phyloP scores from a whole-genome alignment of 2,329 filamentous ascomycete species.

The Fulvia fulva region DNA sequence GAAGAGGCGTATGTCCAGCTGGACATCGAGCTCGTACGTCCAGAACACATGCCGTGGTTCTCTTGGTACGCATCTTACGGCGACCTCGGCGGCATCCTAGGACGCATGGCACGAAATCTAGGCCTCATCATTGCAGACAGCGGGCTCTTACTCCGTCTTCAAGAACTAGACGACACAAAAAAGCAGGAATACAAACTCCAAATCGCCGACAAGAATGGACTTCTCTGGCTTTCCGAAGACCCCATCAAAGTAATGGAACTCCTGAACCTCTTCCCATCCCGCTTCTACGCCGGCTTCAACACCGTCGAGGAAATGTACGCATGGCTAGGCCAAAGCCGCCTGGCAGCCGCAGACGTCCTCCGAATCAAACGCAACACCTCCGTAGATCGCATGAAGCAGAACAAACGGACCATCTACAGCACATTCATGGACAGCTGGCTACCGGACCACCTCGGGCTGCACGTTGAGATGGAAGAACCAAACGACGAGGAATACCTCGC shows the following conservation, averaged over 20 bases:
- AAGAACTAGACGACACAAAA: conserved; percentile 61
- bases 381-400: conserved; percentile 57
- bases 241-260: conserved; percentile 57
- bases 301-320: conserved; percentile 56
- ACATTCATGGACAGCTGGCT: conserved; percentile 62
- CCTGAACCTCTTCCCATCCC: conserved; percentile 53
- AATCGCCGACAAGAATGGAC: conserved; percentile 42
- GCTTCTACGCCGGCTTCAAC: conserved; percentile 55
- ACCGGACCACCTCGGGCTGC: conserved; percentile 45
- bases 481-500: neutral
- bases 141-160: conserved; percentile 62
- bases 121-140: conserved; percentile 63
- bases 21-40: conserved; percentile 58
- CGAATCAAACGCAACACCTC: conserved; percentile 34
- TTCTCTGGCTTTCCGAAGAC: conserved; percentile 58
- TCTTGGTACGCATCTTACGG: conserved; percentile 67
- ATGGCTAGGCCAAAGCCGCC: conserved; percentile 55
- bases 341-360: conserved; percentile 51
- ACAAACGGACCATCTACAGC: conserved; percentile 54
- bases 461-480: conserved; percentile 4
- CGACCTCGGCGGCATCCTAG: conserved; percentile 66
- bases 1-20: conserved; percentile 55
- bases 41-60: conserved; percentile 54
- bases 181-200: conserved; percentile 26
- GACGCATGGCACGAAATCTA: conserved; percentile 58